Percentiles rank a stretch among this genome's conserved stretches.
phyloP scores from a whole-genome alignment of 768 basidiomycete species.

The Boletus vinaceobasis region DNA sequence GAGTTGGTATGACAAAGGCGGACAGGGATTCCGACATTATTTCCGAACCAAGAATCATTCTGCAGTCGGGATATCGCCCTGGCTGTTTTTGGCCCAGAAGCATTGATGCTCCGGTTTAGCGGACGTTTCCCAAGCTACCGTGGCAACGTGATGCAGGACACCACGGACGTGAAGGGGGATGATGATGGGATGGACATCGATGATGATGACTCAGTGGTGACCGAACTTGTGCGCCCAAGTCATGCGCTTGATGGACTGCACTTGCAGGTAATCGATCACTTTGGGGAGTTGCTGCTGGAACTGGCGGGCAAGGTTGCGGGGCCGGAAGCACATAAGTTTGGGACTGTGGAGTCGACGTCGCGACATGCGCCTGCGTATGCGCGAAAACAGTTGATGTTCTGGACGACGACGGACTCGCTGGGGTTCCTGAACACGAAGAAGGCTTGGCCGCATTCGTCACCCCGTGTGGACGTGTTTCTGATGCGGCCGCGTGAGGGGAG shows the following conservation, averaged over 20 bases:
- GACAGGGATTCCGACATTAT: conserved; percentile 24
- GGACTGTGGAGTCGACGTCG: conserved; percentile 36
- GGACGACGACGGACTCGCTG: conserved; percentile 56
- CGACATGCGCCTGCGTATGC: conserved; percentile 55
- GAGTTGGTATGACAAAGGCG: conserved; percentile 12
- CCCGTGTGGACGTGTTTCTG: conserved; percentile 52
- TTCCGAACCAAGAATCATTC: conserved; percentile 34
- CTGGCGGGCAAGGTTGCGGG: conserved; percentile 56
- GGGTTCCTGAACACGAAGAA: conserved; percentile 51
- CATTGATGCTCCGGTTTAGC: conserved; percentile 40
- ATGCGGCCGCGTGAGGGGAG: conserved; percentile 41
- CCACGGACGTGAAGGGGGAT: conserved; percentile 24
- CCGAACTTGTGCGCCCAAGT: conserved; percentile 41
- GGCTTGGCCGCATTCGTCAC: conserved; percentile 33
- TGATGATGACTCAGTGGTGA: conserved; percentile 46
- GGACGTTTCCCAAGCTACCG: conserved; percentile 36
- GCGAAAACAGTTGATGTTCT: conserved; percentile 42
- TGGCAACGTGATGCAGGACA: conserved; percentile 26
- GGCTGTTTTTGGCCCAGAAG: conserved; percentile 40
- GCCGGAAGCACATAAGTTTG: conserved; percentile 40
- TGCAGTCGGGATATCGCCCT: conserved; percentile 53
- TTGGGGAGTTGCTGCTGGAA: conserved; percentile 55
- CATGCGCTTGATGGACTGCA: conserved; percentile 68
- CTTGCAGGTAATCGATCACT: conserved; percentile 65
- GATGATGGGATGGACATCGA: conserved; percentile 62